Percentiles rank a stretch among this genome's conserved stretches.
phyloP scores from a whole-genome alignment of 805 yeast species.

The Saccharomycopsis fodiens region DNA sequence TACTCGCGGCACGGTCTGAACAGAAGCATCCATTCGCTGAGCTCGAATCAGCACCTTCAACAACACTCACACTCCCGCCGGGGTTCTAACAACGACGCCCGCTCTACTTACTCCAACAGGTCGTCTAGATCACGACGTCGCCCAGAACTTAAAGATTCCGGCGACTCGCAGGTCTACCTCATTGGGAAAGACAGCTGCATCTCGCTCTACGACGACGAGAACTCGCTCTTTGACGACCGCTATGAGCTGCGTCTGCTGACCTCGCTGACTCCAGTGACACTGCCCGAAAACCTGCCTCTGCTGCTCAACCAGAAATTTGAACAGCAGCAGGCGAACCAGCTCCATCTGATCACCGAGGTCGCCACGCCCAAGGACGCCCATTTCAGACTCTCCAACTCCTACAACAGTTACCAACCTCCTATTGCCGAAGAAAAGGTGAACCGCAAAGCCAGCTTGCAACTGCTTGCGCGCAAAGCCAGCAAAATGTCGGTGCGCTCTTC shows the following conservation, averaged over 20 bases:
- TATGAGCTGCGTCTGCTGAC: neutral
- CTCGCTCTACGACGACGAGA: constrained; percentile 7
- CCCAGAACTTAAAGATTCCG: neutral
- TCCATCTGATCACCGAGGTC: constrained; percentile 13
- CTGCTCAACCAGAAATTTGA: constrained; percentile 11
- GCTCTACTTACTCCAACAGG: neutral
- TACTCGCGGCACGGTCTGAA: neutral
- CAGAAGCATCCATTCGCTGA: neutral
- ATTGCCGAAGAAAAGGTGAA: neutral
- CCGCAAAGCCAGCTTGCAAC: neutral
- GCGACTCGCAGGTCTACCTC: constrained; percentile 5
- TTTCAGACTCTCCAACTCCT: neutral
- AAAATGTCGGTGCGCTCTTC: neutral
- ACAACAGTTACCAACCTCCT: neutral
- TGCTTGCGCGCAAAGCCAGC: neutral
- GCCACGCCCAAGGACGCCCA: constrained; percentile 11
- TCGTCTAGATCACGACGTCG: neutral
- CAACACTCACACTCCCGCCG: neutral
- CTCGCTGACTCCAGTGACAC: constrained; percentile 9
- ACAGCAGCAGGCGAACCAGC: neutral
- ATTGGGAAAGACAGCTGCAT: constrained; percentile 10
- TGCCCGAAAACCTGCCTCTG: constrained; percentile 15
- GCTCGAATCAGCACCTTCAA: neutral
- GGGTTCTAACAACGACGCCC: neutral
- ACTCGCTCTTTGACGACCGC: constrained; percentile 4